A percentile compares a stretch with the other conserved stretches of the same genome.
These are phyloP conservation scores for Sistotremastrum niveocremeum DNA, from an alignment of 768 basidiomycete species.

Conservation along the genomic window DNA sequence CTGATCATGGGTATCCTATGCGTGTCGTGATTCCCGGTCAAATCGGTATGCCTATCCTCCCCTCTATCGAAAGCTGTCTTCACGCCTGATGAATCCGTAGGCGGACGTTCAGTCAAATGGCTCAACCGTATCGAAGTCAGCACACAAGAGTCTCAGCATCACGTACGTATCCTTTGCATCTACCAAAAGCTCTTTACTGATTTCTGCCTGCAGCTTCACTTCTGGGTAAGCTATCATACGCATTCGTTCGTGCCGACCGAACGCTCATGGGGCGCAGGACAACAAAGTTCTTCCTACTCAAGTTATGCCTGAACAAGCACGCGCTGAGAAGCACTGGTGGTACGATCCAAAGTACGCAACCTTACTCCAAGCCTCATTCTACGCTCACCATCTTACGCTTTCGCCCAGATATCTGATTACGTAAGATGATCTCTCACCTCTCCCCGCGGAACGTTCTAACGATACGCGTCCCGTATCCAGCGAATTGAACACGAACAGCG, in stretches of 20 bases:
- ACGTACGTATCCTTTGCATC: slow-evolving; percentile 20
- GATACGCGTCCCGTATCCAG: slow-evolving; percentile 27
- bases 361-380: background rate
- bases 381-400: background rate
- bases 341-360: slow-evolving; percentile 28
- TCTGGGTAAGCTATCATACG: slow-evolving; percentile 15
- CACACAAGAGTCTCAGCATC: slow-evolving; percentile 36
- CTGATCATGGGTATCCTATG: slow-evolving; percentile 56
- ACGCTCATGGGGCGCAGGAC: slow-evolving; percentile 21
- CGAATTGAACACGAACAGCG: slow-evolving; percentile 49
- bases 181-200: background rate
- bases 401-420: slow-evolving; percentile 20
- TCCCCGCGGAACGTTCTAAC: slow-evolving; percentile 6
- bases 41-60: slow-evolving; percentile 31
- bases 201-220: slow-evolving; percentile 17
- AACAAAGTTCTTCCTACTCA: slow-evolving; percentile 49
- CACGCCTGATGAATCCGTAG: background rate
- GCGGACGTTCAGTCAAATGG: slow-evolving; percentile 29
- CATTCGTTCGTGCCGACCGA: background rate
- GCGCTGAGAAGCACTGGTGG: slow-evolving; percentile 41
- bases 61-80: slow-evolving; percentile 29
- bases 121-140: slow-evolving; percentile 39
- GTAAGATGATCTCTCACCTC: slow-evolving; percentile 10
- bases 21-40: slow-evolving; percentile 49
- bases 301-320: slow-evolving; percentile 36